phyloP scores from a whole-genome alignment of 1,139 yeast species.

The Yamadazyma kanchanaburiensis region DNA sequence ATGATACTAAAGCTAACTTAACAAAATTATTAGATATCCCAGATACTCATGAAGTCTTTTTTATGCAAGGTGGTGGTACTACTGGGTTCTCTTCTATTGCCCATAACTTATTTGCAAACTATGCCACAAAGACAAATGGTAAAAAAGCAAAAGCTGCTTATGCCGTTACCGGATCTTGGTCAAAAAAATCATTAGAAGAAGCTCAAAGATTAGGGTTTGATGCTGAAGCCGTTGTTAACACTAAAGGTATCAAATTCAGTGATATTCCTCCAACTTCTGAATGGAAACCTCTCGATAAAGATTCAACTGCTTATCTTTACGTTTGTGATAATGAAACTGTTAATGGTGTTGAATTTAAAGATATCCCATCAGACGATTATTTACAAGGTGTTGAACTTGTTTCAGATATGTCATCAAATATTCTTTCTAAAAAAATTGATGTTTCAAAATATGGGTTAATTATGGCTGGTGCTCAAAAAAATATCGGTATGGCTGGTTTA shows the following conservation, averaged over 20 bases:
- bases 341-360: slow-evolving; percentile 82
- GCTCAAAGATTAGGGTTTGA: slow-evolving; percentile 81
- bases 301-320: slow-evolving; percentile 77
- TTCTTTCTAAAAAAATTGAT: slow-evolving; percentile 77
- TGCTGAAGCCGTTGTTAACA: slow-evolving; percentile 64
- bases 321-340: slow-evolving; percentile 97
- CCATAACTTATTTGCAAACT: slow-evolving; percentile 75
- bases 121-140: slow-evolving; percentile 59
- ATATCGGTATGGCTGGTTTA: slow-evolving; percentile 94
- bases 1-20: slow-evolving; percentile 69
- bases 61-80: slow-evolving; percentile 97
- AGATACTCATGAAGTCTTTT: slow-evolving; percentile 89
- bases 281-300: slow-evolving; percentile 50
- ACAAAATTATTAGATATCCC: slow-evolving; percentile 68
- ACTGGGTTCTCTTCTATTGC: slow-evolving; percentile 89
- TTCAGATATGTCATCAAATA: slow-evolving; percentile 93
- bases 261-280: slow-evolving; percentile 64
- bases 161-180: slow-evolving; percentile 91
- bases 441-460: slow-evolving; percentile 82
- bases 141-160: slow-evolving; percentile 80
- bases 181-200: slow-evolving; percentile 82
- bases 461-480: slow-evolving; percentile 96
- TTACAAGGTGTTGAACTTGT: slow-evolving; percentile 73
- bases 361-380: slow-evolving; percentile 44
- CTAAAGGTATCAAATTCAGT: slow-evolving; percentile 62